Evolutionary conservation across 2,329 filamentous ascomycete species (phyloP), one percentile per base, ranked within the genome.

Genomic region (Aspergillus ustus): DNA sequence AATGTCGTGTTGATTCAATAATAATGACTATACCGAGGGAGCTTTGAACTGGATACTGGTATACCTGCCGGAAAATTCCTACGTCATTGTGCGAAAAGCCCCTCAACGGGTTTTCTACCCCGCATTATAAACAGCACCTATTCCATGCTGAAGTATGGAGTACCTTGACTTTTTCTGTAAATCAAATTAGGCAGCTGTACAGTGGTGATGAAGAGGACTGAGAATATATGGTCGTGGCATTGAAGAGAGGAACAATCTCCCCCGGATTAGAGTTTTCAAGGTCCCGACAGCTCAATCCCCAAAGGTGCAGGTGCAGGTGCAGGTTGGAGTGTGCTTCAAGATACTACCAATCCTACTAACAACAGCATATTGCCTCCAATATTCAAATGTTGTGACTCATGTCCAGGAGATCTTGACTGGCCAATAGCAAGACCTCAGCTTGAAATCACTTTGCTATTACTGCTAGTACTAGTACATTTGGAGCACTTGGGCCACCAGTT

Each of bases 51-150:
- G 25, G 25, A 8, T 37, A 15, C 31, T 5, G 31, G 31, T 37
- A 37, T 37, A 15, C 31, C 7, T 37, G 25, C 25, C 25, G 31
- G 31, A 37, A 34, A 8, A 7, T 11, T 22, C 17, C 34, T 52
- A 58, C 56, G 56, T 58, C 56, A 58, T 52, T 52, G 37, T 48
- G 34, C 56, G 49, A 31, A 31, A 57, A 7, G 17, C 29, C 54
- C 28, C 11, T 34, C 20, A 40, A 20, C 20, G 25, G 40, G 25
- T 25, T 25, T 3, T 25, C 29, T 58, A 58, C 56, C 56, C 56
- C 56, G 56, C 56, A 58, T 52, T 58, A 22, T 52, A 15, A 44
- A 34, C 13, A 19, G 20, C 43, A 51, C 48, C 25, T 25, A 25
- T 31, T 29, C 1, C 17, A 9, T 37, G 31, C 7, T 37, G 31